A percentile compares a stretch with the other conserved stretches of the same genome.
Evolutionary conservation across 176 grass and related monocot genomes (phyloP).

Genomic region (Lolium rigidum): DNA sequence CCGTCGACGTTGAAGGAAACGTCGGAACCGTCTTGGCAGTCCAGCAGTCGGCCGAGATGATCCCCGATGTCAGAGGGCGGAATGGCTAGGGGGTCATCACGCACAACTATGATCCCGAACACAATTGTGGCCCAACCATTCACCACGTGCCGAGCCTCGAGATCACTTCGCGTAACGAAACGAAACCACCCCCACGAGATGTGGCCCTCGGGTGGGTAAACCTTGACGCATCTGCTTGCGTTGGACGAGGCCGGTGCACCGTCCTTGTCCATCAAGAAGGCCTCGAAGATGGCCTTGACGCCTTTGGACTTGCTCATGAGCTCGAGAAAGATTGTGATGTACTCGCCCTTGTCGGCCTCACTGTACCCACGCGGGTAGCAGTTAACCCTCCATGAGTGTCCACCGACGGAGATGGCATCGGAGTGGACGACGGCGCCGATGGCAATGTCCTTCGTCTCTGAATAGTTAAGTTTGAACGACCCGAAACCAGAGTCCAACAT

Average conservation of each 20-base stretch:
- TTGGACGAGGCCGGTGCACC: neutral
- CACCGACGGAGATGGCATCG: too few species aligned
- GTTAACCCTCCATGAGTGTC: too few species aligned
- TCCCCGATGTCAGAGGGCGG: constrained; percentile 21
- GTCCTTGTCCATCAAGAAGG: neutral
- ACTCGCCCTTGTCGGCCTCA: too few species aligned
- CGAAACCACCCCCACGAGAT: neutral
- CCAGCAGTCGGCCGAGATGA: constrained; percentile 38
- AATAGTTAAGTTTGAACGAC: too few species aligned
- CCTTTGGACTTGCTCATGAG: neutral
- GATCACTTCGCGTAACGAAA: neutral
- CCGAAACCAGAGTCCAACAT: too few species aligned
- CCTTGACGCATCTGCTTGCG: neutral
- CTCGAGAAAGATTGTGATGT: too few species aligned
- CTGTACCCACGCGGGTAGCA: too few species aligned
- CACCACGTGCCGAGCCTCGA: constrained; percentile 1
- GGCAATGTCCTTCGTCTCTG: too few species aligned
- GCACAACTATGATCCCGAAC: constrained; percentile 9
- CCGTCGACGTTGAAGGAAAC: constrained; percentile 27
- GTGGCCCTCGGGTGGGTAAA: neutral
- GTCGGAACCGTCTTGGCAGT: neutral
- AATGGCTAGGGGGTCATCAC: neutral
- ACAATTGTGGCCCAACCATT: constrained; percentile 16
- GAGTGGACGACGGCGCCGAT: too few species aligned
- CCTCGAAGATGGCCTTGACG: constrained; percentile 31